Conservation (phyloP, 2,329 filamentous ascomycete species). For the Beauveria australis region DNA sequence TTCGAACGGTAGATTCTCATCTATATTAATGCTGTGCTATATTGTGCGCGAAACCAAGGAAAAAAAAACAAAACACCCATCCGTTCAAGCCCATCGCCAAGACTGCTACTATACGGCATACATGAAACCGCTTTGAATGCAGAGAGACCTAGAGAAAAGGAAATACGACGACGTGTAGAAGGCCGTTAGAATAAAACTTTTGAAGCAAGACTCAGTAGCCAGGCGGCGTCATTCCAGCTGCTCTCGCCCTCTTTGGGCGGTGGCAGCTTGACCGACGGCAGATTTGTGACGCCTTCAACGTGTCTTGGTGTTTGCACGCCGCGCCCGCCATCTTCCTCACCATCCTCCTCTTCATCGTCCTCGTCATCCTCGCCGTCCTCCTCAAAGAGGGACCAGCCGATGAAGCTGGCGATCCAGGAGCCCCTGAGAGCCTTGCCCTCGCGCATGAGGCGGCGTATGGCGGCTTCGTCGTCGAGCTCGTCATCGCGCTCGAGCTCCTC, state of each 20-base stretch:
- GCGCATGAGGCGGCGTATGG: slow-evolving; percentile 48
- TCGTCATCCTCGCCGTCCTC: slow-evolving; percentile 49
- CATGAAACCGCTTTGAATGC: background rate
- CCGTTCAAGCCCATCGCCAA: background rate
- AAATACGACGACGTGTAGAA: background rate
- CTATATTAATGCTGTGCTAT: background rate
- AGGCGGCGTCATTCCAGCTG: slow-evolving; percentile 59
- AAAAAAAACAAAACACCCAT: background rate
- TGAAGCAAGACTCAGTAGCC: slow-evolving; percentile 57
- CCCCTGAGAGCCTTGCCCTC: slow-evolving; percentile 42
- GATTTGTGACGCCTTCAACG: slow-evolving; percentile 32
- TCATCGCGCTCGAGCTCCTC: slow-evolving; percentile 46
- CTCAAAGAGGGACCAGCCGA: slow-evolving; percentile 55
- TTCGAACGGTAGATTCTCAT: too few species aligned
- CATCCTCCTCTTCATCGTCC: slow-evolving; percentile 30
- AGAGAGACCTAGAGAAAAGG: background rate
- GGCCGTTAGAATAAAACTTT: slow-evolving; percentile 46
- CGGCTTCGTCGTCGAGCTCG: slow-evolving; percentile 48
- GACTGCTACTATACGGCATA: background rate
- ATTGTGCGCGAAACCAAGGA: background rate
- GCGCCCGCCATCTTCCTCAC: slow-evolving; percentile 19
- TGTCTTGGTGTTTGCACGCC: slow-evolving; percentile 28
- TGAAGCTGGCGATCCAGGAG: slow-evolving; percentile 50
- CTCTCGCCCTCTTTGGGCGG: slow-evolving; percentile 45
- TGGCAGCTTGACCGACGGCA: slow-evolving; percentile 38